A percentile compares a stretch with the other conserved stretches of the same genome.
Conservation (phyloP, 2,329 filamentous ascomycete genomes). For the Monosporascus sp. region DNA sequence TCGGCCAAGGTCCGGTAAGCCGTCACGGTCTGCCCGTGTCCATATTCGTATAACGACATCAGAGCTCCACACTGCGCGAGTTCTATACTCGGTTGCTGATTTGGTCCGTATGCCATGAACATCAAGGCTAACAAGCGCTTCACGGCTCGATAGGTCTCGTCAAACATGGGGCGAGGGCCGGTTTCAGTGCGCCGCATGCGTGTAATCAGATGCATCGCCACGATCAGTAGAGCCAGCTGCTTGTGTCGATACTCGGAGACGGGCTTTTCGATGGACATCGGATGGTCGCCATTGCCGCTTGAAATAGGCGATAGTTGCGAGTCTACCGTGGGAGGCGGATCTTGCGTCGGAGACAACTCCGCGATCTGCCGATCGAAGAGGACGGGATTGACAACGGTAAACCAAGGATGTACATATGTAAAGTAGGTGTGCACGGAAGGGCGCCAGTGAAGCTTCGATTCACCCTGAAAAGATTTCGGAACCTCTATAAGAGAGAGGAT, state of each 20-base stretch:
- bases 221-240: conserved; percentile 33
- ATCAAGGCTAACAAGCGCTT: conserved; percentile 34
- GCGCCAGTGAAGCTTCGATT: conserved; percentile 29
- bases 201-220: conserved; percentile 38
- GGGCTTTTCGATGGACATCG: conserved; percentile 6
- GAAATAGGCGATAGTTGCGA: conserved; percentile 14
- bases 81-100: conserved; percentile 29
- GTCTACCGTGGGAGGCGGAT: conserved; percentile 13
- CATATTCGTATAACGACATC: conserved; percentile 39
- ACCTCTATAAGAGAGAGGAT: conserved; percentile 33
- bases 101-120: conserved; percentile 26
- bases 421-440: conserved; percentile 34
- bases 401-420: conserved; percentile 36
- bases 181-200: conserved; percentile 32
- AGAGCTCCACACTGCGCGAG: conserved; percentile 37
- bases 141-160: conserved; percentile 32
- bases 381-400: conserved; percentile 34
- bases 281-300: conserved; percentile 9
- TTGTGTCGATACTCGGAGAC: conserved; percentile 13
- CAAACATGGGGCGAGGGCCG: conserved; percentile 33
- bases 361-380: conserved; percentile 31
- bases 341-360: conserved; percentile 10
- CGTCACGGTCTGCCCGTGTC: conserved; percentile 35
- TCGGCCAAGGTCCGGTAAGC: conserved; percentile 39
- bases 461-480: conserved; percentile 20